These are phyloP conservation scores for Hawksworthiomyces lignivorus DNA, from an alignment of 2,329 filamentous ascomycete species.

Conservation along the genomic window DNA sequence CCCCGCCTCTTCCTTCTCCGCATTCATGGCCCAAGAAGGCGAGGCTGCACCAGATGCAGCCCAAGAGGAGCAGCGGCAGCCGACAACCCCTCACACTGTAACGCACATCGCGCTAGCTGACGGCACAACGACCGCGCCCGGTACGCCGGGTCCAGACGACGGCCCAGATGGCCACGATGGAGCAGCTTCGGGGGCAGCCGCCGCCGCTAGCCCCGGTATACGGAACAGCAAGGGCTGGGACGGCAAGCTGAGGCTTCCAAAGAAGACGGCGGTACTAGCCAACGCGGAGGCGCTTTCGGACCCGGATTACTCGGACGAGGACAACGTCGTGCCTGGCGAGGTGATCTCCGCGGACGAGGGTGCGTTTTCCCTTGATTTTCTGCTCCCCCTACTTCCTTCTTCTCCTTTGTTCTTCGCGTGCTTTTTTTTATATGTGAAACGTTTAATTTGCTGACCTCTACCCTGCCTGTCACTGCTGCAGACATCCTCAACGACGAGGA, in stretches of 20 bases:
- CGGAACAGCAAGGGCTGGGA: conserved; percentile 69
- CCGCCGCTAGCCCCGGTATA: conserved; percentile 36
- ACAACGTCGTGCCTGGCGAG: conserved; percentile 61
- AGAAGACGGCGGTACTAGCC: conserved; percentile 46
- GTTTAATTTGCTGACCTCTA: too few relatives aligned
- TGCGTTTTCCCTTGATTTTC: conserved; percentile 25
- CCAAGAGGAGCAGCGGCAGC: too few relatives aligned
- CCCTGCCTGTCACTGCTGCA: conserved; percentile 21
- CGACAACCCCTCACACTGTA: too few relatives aligned
- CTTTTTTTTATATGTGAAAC: too few relatives aligned
- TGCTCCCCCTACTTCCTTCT: neutral
- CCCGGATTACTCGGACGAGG: conserved; percentile 71
- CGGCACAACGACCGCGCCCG: neutral
- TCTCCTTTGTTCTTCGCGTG: neutral
- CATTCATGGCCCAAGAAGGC: too few relatives aligned
- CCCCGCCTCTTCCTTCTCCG: too few relatives aligned
- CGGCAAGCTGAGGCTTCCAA: conserved; percentile 70
- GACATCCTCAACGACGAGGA: conserved; percentile 56
- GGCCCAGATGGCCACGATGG: conserved; percentile 23
- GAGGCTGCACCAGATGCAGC: too few relatives aligned
- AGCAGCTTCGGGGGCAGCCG: conserved; percentile 30
- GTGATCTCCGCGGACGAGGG: conserved; percentile 77
- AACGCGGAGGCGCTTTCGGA: conserved; percentile 82
- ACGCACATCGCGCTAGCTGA: too few relatives aligned
- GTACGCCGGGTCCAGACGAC: neutral